phyloP scores from a whole-genome alignment of 2,329 filamentous ascomycete genomes.

The Botrytis byssoidea region DNA sequence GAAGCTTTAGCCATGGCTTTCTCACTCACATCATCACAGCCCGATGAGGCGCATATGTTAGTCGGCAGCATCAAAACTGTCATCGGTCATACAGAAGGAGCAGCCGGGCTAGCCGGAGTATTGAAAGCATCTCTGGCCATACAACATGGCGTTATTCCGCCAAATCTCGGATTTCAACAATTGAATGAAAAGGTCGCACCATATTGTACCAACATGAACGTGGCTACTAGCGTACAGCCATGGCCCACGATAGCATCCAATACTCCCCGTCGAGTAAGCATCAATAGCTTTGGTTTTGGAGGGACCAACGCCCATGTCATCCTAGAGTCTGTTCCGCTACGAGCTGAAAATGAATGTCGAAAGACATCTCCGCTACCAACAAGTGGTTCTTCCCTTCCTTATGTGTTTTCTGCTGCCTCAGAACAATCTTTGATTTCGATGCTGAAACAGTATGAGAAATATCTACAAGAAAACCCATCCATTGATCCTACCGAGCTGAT shows the following conservation, averaged over 20 bases:
- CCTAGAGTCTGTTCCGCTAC: not conserved
- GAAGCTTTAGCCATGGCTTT: not conserved
- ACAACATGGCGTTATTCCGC: conserved; percentile 35
- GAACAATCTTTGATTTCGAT: not conserved
- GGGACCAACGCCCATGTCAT: not conserved
- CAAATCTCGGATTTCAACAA: conserved; percentile 37
- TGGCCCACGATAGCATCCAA: not conserved
- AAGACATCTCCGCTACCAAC: not conserved
- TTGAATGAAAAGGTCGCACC: conserved; percentile 29
- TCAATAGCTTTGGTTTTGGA: conserved; percentile 8
- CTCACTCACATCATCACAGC: not conserved
- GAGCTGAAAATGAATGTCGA: not conserved
- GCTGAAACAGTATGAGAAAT: not conserved
- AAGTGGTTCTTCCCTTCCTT: not conserved
- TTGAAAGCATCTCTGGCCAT: conserved; percentile 34
- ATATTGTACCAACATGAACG: not conserved
- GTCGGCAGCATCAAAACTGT: conserved; percentile 34
- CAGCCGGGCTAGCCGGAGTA: conserved; percentile 33
- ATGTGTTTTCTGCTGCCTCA: not conserved
- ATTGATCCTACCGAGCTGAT: not conserved
- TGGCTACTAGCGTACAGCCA: not conserved
- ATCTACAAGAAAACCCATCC: not conserved
- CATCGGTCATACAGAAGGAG: conserved; percentile 34
- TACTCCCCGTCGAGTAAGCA: not conserved
- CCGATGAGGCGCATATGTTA: conserved; percentile 16